These are phyloP conservation scores for Protomyces macrosporus DNA, from an alignment of 1,139 yeast species.

Conservation along the genomic window DNA sequence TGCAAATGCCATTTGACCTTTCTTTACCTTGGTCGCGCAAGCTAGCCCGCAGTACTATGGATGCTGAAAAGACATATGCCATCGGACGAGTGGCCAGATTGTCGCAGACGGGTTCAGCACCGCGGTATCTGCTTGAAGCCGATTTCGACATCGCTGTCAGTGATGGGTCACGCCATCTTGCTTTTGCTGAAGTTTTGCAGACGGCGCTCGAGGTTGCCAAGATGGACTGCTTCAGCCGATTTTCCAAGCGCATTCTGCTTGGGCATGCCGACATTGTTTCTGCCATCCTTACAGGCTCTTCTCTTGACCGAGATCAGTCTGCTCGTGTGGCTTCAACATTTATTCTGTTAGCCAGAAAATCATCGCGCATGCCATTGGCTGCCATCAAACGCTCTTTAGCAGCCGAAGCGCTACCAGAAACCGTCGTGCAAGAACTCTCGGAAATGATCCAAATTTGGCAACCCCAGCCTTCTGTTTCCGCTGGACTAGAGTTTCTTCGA, in stretches of 20 bases:
- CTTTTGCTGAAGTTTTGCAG: not conserved
- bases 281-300: constrained; percentile 39
- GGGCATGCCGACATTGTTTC: constrained; percentile 51
- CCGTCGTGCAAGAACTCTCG: constrained; percentile 52
- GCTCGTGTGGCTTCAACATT: not conserved
- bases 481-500: not conserved
- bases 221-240: not conserved
- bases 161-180: constrained; percentile 44
- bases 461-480: not conserved
- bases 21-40: constrained; percentile 84
- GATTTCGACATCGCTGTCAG: constrained; percentile 71
- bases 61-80: constrained; percentile 46
- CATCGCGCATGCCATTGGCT: constrained; percentile 33
- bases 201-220: not conserved
- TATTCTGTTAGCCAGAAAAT: constrained; percentile 31
- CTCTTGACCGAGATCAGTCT: constrained; percentile 30
- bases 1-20: constrained; percentile 82
- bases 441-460: constrained; percentile 60
- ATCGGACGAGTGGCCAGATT: constrained; percentile 76
- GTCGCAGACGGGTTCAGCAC: constrained; percentile 54
- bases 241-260: constrained; percentile 81
- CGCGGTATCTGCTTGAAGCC: constrained; percentile 71
- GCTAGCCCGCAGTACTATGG: constrained; percentile 57
- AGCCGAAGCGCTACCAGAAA: constrained; percentile 51
- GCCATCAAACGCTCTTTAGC: not conserved